These are phyloP conservation scores for Lactarius hengduanensis DNA, from an alignment of 768 basidiomycete genomes.

Conservation along the genomic window DNA sequence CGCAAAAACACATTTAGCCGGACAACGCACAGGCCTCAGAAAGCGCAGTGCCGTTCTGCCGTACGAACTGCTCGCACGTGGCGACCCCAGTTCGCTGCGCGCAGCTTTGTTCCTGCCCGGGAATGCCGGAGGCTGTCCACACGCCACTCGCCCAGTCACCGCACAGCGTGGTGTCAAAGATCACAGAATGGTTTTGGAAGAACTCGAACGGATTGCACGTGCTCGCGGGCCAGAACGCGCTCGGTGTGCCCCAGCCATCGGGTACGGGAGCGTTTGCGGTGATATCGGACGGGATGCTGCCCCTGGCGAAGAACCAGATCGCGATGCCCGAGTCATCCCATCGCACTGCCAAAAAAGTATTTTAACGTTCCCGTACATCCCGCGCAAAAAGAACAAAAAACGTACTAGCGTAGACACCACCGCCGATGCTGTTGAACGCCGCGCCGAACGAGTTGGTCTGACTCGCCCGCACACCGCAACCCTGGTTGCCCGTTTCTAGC, in stretches of 20 bases:
- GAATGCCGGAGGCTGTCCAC: slow-evolving; percentile 72
- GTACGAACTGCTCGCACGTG: slow-evolving; percentile 78
- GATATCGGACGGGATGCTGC: slow-evolving; percentile 75
- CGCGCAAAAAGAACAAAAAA: slow-evolving; percentile 24
- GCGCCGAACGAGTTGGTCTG: slow-evolving; percentile 70
- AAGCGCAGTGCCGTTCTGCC: slow-evolving; percentile 67
- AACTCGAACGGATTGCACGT: slow-evolving; percentile 74
- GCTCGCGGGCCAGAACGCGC: slow-evolving; percentile 76
- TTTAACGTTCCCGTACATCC: slow-evolving; percentile 11
- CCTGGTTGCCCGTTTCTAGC: slow-evolving; percentile 65
- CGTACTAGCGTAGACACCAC: slow-evolving; percentile 90
- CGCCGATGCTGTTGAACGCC: slow-evolving; percentile 81
- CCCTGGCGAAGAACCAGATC: slow-evolving; percentile 79
- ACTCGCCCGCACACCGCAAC: slow-evolving; percentile 74
- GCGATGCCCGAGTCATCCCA: slow-evolving; percentile 77
- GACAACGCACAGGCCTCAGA: slow-evolving; percentile 69
- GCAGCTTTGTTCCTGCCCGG: slow-evolving; percentile 86
- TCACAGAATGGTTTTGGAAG: slow-evolving; percentile 73
- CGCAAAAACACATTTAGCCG: not conserved
- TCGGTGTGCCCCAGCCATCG: slow-evolving; percentile 68
- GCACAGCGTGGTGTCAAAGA: slow-evolving; percentile 87
- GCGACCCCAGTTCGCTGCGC: slow-evolving; percentile 78
- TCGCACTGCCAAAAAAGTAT: slow-evolving; percentile 47
- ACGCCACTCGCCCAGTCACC: slow-evolving; percentile 87
- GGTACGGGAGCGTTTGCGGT: slow-evolving; percentile 70